Evolutionary conservation across 441 rosid genomes (phyloP).

Genomic region (Pelargonium fulgidum): DNA sequence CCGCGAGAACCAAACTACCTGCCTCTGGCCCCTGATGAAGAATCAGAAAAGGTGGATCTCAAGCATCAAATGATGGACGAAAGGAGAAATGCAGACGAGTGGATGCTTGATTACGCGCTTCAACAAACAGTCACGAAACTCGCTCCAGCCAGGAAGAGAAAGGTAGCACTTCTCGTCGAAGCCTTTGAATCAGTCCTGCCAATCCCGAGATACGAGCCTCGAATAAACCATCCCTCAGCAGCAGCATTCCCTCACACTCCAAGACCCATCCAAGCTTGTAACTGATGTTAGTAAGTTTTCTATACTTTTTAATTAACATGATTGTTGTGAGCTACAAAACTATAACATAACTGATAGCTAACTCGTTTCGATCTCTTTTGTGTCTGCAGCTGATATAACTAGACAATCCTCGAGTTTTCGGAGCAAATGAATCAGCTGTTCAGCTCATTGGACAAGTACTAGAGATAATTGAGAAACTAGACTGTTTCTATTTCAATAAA

Average conservation of each 20-base stretch:
- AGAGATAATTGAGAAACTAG: too few species aligned
- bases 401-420: too few species aligned
- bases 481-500: too few species aligned
- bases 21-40: slow-evolving; percentile 46
- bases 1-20: slow-evolving; percentile 79
- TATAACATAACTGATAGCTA: too few species aligned
- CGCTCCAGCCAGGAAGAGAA: slow-evolving; percentile 53
- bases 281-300: slow-evolving; percentile 25
- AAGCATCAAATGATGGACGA: slow-evolving; percentile 53
- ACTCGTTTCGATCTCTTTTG: too few species aligned
- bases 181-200: slow-evolving; percentile 49
- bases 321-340: too few species aligned
- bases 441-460: too few species aligned
- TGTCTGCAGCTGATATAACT: too few species aligned
- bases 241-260: slow-evolving; percentile 32
- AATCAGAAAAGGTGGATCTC: slow-evolving; percentile 53
- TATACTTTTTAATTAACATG: too few species aligned
- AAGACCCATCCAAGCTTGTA: slow-evolving; percentile 71
- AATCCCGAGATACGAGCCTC: slow-evolving; percentile 31
- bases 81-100: slow-evolving; percentile 51
- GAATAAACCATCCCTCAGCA: slow-evolving; percentile 23
- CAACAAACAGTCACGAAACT: slow-evolving; percentile 53
- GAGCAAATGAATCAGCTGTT: too few species aligned
- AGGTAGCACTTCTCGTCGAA: slow-evolving; percentile 9
- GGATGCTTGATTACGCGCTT: slow-evolving; percentile 68